Conservation (phyloP, 805 yeast genomes). For the Kodamaea restingae region DNA sequence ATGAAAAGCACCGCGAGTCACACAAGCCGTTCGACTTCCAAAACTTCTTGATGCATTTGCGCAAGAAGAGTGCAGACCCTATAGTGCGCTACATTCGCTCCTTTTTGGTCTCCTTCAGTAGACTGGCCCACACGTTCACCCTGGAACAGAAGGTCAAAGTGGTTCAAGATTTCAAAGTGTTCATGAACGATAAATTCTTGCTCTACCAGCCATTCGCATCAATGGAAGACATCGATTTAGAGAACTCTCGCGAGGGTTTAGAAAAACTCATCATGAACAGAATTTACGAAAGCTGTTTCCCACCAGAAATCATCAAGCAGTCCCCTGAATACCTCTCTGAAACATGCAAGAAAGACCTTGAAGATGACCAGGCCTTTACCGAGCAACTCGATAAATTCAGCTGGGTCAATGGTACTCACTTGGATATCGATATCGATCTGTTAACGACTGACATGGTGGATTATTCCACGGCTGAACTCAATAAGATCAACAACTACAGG, state of each 20-base stretch:
- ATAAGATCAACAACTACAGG: slow-evolving; percentile 74
- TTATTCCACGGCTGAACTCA: slow-evolving; percentile 67
- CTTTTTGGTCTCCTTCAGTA: slow-evolving; percentile 71
- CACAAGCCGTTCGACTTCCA: slow-evolving; percentile 76
- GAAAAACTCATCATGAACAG: slow-evolving; percentile 92
- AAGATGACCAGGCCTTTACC: slow-evolving; percentile 51
- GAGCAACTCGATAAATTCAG: slow-evolving; percentile 56
- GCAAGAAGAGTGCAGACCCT: slow-evolving; percentile 79
- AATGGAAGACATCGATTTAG: slow-evolving; percentile 52
- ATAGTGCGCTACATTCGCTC: slow-evolving; percentile 81
- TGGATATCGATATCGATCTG: slow-evolving; percentile 58
- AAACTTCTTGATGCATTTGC: slow-evolving; percentile 65
- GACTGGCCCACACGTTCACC: slow-evolving; percentile 56
- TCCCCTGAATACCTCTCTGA: slow-evolving; percentile 27
- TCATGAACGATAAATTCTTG: slow-evolving; percentile 61
- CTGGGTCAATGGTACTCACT: slow-evolving; percentile 71
- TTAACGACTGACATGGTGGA: slow-evolving; percentile 35
- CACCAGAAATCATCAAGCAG: slow-evolving; percentile 59
- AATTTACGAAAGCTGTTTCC: slow-evolving; percentile 69
- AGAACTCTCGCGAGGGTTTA: slow-evolving; percentile 82
- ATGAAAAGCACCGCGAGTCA: slow-evolving; percentile 38
- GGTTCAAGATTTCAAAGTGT: slow-evolving; percentile 68
- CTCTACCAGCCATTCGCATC: slow-evolving; percentile 69
- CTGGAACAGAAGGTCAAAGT: slow-evolving; percentile 75
- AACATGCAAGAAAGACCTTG: slow-evolving; percentile 54